phyloP scores from a whole-genome alignment of 2,329 filamentous ascomycete genomes.

The Diaporthe velutina region DNA sequence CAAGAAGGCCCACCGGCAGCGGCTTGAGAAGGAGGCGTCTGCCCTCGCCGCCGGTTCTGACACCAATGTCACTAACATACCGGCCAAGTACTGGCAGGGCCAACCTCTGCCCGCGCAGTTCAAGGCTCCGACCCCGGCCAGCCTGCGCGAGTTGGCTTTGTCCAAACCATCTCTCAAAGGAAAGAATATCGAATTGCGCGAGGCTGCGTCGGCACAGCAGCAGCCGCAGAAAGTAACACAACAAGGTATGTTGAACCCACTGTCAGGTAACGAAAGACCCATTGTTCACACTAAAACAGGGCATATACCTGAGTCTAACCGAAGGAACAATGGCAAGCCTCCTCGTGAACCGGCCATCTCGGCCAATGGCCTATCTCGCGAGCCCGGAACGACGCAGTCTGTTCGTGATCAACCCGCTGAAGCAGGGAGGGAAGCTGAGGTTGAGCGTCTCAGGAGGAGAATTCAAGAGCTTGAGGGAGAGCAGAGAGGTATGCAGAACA shows the following conservation, averaged over 20 bases:
- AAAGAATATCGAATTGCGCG: background rate
- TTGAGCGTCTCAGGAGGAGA: background rate
- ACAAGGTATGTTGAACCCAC: background rate
- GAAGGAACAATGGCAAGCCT: too few relatives aligned
- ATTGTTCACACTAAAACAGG: background rate
- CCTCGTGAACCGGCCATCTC: too few relatives aligned
- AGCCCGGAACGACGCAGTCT: background rate
- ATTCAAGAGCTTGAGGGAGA: background rate
- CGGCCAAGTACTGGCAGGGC: slow-evolving; percentile 20
- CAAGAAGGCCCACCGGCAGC: background rate
- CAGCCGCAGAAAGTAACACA: background rate
- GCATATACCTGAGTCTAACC: background rate
- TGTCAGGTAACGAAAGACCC: background rate
- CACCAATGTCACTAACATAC: background rate
- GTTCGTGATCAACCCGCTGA: background rate
- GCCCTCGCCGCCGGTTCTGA: background rate
- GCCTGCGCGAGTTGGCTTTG: background rate
- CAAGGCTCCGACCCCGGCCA: background rate
- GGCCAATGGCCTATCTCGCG: too few relatives aligned
- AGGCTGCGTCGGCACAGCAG: background rate
- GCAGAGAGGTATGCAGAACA: background rate
- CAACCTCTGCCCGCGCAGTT: background rate
- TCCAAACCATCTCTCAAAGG: background rate
- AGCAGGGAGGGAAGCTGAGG: background rate
- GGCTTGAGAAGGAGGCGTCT: background rate